phyloP scores from a whole-genome alignment of 2,329 filamentous ascomycete genomes.

The Sporothrix pallida region DNA sequence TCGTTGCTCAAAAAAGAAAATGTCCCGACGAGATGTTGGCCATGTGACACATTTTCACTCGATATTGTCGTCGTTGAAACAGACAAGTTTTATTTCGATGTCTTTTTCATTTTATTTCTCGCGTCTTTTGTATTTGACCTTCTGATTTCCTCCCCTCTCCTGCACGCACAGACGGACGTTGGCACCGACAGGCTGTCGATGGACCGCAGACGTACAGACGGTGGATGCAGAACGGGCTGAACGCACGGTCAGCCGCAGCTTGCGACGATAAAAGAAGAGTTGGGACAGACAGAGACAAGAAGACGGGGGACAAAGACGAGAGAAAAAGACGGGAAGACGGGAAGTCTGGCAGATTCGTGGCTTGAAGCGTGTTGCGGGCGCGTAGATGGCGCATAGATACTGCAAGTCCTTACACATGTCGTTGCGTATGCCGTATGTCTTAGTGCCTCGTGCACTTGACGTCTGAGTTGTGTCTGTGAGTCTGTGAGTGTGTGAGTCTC shows the following conservation, averaged over 20 bases:
- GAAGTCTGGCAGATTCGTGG: neutral
- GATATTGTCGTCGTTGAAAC: neutral
- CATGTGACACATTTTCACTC: neutral
- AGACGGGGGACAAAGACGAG: too few species aligned
- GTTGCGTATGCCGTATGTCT: neutral
- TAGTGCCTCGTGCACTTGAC: neutral
- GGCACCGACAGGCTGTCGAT: too few species aligned
- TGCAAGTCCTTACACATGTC: neutral
- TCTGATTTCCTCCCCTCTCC: too few species aligned
- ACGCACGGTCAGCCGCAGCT: constrained; percentile 12
- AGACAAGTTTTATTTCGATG: too few species aligned
- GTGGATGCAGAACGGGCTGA: neutral
- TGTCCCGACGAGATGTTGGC: neutral
- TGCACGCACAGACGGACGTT: too few species aligned
- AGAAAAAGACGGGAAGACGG: neutral
- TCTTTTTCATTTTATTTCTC: neutral
- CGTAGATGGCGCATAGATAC: neutral
- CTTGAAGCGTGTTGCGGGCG: neutral
- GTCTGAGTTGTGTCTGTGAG: neutral
- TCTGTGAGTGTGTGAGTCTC: too few species aligned
- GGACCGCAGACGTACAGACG: neutral
- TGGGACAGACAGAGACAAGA: neutral
- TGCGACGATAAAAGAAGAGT: neutral
- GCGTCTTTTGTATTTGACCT: neutral
- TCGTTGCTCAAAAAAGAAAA: constrained; percentile 12